Evolutionary conservation across 345 rosid species (phyloP).

Genomic region (Cardamine resedifolia): DNA sequence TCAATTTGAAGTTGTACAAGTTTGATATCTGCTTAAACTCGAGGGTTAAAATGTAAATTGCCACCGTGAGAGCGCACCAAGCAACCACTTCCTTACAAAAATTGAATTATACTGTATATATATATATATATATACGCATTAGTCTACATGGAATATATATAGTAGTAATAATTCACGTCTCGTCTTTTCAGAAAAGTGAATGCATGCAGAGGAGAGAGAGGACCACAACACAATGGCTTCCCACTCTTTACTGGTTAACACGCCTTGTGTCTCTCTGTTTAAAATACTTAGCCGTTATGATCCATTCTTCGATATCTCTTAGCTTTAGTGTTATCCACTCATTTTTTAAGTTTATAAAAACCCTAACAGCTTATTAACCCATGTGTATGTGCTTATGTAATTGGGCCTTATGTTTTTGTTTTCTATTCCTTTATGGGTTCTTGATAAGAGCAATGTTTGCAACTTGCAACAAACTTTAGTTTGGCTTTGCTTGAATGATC

Average conservation of each 20-base stretch:
- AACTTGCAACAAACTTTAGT: neutral
- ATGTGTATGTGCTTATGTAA: neutral
- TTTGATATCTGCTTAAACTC: neutral
- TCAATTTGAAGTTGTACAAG: too few species aligned
- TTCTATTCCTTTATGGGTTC: neutral
- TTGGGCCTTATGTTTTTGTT: neutral
- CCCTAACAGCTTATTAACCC: constrained; percentile 10
- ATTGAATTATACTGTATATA: neutral
- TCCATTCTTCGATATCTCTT: constrained; percentile 12
- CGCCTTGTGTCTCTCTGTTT: constrained; percentile 54
- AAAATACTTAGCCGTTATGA: constrained; percentile 29
- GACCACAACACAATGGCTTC: constrained; percentile 21
- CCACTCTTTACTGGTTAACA: constrained; percentile 26
- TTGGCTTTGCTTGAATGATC: neutral
- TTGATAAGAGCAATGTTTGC: constrained; percentile 13
- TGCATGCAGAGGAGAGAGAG: constrained; percentile 12
- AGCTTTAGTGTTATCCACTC: constrained; percentile 19
- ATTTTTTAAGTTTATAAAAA: constrained; percentile 14
- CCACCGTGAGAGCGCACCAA: neutral
- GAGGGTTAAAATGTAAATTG: neutral
- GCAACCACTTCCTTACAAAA: neutral
- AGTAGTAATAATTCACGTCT: constrained; percentile 29
- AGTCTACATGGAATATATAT: neutral
- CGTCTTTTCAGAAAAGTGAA: constrained; percentile 31
- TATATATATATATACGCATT: neutral